These are phyloP conservation scores for Citrus sp. DNA, from an alignment of 345 rosid species.

Conservation along the genomic window DNA sequence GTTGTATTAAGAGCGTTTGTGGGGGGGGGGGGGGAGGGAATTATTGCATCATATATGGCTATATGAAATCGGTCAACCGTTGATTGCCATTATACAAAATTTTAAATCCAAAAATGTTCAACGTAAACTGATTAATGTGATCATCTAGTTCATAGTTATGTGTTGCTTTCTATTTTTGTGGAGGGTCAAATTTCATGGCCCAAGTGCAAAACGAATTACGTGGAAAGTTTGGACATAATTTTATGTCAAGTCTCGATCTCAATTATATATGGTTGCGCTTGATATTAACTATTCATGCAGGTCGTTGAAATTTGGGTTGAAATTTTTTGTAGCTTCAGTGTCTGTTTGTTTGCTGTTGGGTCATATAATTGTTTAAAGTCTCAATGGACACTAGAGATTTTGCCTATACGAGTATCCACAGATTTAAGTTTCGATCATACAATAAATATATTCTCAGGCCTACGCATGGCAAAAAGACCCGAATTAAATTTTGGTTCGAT, in stretches of 20 bases:
- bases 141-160: neutral
- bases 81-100: neutral
- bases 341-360: neutral
- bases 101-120: neutral
- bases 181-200: neutral
- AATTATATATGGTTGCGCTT: neutral
- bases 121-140: neutral
- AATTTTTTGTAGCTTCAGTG: neutral
- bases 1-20: no score
- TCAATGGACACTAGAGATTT: neutral
- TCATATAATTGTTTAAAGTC: neutral
- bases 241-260: conserved; percentile 3
- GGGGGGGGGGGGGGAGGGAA: rapidly evolving
- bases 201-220: neutral
- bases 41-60: neutral
- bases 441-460: no score
- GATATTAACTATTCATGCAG: neutral
- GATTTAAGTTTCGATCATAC: neutral
- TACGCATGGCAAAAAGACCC: no score
- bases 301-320: neutral
- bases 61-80: neutral
- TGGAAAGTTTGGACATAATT: neutral
- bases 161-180: neutral
- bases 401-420: neutral
- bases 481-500: no score